A percentile compares a stretch with the other conserved stretches of the same genome.
Evolutionary conservation across 371 early-diverging fungal species (phyloP).

Genomic region (Apophysomyces variabilis): DNA sequence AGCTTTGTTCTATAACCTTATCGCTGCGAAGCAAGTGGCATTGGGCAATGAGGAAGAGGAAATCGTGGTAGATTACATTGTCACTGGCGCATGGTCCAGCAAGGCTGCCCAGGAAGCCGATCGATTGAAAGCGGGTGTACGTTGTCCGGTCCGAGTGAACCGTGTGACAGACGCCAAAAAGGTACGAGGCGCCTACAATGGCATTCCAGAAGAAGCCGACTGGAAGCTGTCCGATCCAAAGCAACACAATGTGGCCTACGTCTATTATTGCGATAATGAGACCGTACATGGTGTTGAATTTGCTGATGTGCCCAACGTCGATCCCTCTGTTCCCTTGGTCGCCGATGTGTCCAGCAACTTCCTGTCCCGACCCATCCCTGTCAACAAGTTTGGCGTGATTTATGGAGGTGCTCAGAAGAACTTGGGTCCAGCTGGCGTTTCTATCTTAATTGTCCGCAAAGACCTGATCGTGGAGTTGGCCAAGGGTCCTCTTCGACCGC

Average conservation of each 20-base stretch:
- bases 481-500: slow-evolving; percentile 63
- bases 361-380: slow-evolving; percentile 84
- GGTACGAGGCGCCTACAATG: slow-evolving; percentile 52
- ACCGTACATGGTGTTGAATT: slow-evolving; percentile 97
- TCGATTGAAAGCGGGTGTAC: slow-evolving; percentile 62
- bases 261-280: slow-evolving; percentile 97
- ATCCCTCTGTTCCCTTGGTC: slow-evolving; percentile 79
- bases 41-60: slow-evolving; percentile 27
- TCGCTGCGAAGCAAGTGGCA: slow-evolving; percentile 65
- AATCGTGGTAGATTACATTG: slow-evolving; percentile 83
- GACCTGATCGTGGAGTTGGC: slow-evolving; percentile 73
- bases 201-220: slow-evolving; percentile 59
- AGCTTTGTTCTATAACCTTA: slow-evolving; percentile 84
- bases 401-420: slow-evolving; percentile 98
- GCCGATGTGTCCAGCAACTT: slow-evolving; percentile 97
- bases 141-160: slow-evolving; percentile 59
- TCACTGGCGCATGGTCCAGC: slow-evolving; percentile 93
- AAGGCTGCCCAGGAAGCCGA: slow-evolving; percentile 89
- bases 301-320: slow-evolving; percentile 58
- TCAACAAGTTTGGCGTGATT: slow-evolving; percentile 84
- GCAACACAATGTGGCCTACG: slow-evolving; percentile 72
- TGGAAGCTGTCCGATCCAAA: slow-evolving; percentile 77
- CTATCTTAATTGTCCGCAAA: slow-evolving; percentile 89
- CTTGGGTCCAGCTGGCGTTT: slow-evolving; percentile 94
- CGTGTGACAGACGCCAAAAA: slow-evolving; percentile 67